phyloP scores from a whole-genome alignment of 305 asterid species.

The Salvia sclarea region DNA sequence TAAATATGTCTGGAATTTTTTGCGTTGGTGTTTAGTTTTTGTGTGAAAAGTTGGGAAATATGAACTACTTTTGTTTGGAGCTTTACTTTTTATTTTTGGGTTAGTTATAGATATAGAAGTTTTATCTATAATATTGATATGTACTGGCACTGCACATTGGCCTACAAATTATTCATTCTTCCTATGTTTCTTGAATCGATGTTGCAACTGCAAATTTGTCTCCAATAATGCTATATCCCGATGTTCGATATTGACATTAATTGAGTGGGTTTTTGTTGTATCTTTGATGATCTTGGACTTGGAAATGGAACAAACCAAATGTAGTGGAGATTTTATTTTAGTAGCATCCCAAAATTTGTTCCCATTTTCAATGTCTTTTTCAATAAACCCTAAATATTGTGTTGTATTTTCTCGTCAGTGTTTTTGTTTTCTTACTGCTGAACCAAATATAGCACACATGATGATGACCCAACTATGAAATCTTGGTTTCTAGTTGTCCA shows the following conservation, averaged over 20 bases:
- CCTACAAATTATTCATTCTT: conserved; percentile 15
- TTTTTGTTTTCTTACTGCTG: background rate
- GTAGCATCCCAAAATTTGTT: background rate
- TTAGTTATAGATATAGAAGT: background rate
- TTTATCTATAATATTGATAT: background rate
- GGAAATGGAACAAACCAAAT: background rate
- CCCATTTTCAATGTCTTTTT: background rate
- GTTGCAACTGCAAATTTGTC: conserved; percentile 17
- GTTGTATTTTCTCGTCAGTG: background rate
- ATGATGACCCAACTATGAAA: conserved; percentile 18
- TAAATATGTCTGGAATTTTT: conserved; percentile 21
- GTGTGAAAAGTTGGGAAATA: conserved; percentile 6
- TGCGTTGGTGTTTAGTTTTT: conserved; percentile 2
- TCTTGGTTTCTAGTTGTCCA: conserved; percentile 31
- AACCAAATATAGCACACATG: conserved; percentile 8
- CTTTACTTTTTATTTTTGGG: background rate
- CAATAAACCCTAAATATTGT: background rate
- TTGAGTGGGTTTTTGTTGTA: background rate
- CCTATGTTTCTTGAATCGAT: conserved; percentile 10
- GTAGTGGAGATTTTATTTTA: background rate
- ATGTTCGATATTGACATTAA: background rate
- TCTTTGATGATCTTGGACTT: background rate
- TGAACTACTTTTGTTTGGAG: background rate
- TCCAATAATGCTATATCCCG: background rate
- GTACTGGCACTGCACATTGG: conserved; percentile 20